These are phyloP conservation scores for Penicillium sp. DNA, from an alignment of 2,329 filamentous ascomycete species.

Conservation along the genomic window DNA sequence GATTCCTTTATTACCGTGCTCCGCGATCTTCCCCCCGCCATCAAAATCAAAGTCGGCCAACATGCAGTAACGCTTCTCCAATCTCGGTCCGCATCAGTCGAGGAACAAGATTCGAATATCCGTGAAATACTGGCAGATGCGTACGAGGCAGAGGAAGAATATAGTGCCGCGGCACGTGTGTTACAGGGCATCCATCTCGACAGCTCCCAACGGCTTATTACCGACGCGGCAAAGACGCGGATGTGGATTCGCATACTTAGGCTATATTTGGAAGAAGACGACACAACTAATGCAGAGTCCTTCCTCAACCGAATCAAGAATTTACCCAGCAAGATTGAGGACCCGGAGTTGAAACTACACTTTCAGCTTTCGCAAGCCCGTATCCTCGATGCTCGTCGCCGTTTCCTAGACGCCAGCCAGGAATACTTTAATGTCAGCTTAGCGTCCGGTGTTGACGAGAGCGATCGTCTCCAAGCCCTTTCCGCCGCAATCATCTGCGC, in stretches of 20 bases:
- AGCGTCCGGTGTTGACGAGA: constrained; percentile 72
- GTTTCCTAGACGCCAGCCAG: constrained; percentile 81
- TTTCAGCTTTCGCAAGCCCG: constrained; percentile 90
- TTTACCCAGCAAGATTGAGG: constrained; percentile 70
- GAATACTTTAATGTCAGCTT: constrained; percentile 87
- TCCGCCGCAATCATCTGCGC: constrained; percentile 87
- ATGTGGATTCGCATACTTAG: constrained; percentile 94
- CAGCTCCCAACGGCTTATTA: constrained; percentile 77
- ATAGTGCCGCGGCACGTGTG: constrained; percentile 68
- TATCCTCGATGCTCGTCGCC: constrained; percentile 84
- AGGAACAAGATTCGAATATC: constrained; percentile 77
- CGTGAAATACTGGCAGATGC: constrained; percentile 78
- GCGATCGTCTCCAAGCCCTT: constrained; percentile 80
- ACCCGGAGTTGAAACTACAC: constrained; percentile 71
- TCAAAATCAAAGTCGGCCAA: constrained; percentile 71
- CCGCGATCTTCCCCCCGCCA: constrained; percentile 50
- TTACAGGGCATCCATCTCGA: constrained; percentile 85
- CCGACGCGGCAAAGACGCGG: constrained; percentile 73
- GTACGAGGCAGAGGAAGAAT: constrained; percentile 79
- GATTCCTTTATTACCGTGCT: constrained; percentile 64
- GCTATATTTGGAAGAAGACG: constrained; percentile 90
- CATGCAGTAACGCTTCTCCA: constrained; percentile 66
- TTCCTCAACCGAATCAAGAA: constrained; percentile 96
- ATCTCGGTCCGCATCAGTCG: constrained; percentile 67
- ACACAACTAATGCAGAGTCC: constrained; percentile 76